A percentile compares a stretch with the other conserved stretches of the same genome.
phyloP scores from a whole-genome alignment of 2,329 filamentous ascomycete species.

The Dactylellina leptospora region DNA sequence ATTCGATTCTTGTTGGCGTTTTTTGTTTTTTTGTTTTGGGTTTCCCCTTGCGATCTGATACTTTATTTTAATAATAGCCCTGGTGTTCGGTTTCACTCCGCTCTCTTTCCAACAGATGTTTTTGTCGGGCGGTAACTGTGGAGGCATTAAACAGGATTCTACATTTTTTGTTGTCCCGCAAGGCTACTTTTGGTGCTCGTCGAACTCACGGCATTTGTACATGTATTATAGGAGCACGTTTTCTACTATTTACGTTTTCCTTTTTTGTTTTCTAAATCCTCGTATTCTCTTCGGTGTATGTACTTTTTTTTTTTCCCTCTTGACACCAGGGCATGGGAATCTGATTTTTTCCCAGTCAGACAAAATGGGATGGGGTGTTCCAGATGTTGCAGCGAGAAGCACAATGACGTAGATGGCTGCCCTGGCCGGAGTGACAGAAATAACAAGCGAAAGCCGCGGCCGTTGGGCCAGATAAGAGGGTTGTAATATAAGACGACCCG shows the following conservation, averaged over 20 bases:
- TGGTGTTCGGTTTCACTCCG: background rate
- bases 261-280: background rate
- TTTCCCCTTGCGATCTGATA: background rate
- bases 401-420: conserved; percentile 51
- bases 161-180: too few relatives aligned
- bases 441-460: too few relatives aligned
- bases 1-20: background rate
- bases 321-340: too few relatives aligned
- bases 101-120: too few relatives aligned
- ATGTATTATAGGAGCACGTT: background rate
- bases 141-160: too few relatives aligned
- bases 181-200: too few relatives aligned
- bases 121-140: too few relatives aligned
- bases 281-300: background rate
- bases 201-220: too few relatives aligned
- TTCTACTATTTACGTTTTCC: background rate
- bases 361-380: background rate
- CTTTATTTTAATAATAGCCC: conserved; percentile 2
- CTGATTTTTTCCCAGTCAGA: too few relatives aligned
- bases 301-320: background rate
- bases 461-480: too few relatives aligned
- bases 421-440: background rate
- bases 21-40: conserved; percentile 6
- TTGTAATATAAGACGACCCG: too few relatives aligned
- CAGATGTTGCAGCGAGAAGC: background rate